Evolutionary conservation across 2,329 filamentous ascomycete species (phyloP), one percentile per base, ranked within the genome.

Genomic region (Epichloe glyceriae): DNA sequence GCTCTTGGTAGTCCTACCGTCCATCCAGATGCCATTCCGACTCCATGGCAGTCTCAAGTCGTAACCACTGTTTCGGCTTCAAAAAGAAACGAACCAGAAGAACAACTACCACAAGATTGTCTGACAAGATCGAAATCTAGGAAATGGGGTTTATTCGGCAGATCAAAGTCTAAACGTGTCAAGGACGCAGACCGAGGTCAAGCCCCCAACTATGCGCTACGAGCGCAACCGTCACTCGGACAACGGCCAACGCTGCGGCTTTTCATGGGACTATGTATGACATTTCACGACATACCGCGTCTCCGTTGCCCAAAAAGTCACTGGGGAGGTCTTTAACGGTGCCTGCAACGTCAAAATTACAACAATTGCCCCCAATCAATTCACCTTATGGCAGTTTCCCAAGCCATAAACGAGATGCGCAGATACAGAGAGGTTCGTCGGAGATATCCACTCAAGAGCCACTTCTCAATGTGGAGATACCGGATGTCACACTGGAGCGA

Each of bases 401-500:
- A 33, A 41, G 5, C 17, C 12, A 12, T 17, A 1, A 14, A 17
- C 17, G 17, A n/a, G 17, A 20, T 34, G 11, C 39, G 35, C 39
- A 37, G 19, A 20, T 38, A 7, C 26, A 14, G 12, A n/a, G 7
- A 14, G 17, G 26, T 4, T 34, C 35, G 6, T 12, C 33, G 42
- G 44, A 40, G 22, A 34, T 26, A 19, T 5, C 22, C 19, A 30
- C 7, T 20, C 38, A 33, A n/a, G 55, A 59, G 7, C 59, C 61
- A 1, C 52, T 84, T 6, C 70, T 96, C 19, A 75, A 89, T 58
- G 76, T 96, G 15, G 80, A 90, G 49, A 93, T 96, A 52, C 90
- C 91, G 1, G 78, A 79, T 47, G 76, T 86, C 50, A 80, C 85
- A 55, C 74, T 97, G 75, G 91, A 96, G 63, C 75, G 91, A 46